Percentiles rank a stretch among this genome's conserved stretches.
These are phyloP conservation scores for Mycena albidolilacea DNA, from an alignment of 768 basidiomycete genomes.

Conservation along the genomic window DNA sequence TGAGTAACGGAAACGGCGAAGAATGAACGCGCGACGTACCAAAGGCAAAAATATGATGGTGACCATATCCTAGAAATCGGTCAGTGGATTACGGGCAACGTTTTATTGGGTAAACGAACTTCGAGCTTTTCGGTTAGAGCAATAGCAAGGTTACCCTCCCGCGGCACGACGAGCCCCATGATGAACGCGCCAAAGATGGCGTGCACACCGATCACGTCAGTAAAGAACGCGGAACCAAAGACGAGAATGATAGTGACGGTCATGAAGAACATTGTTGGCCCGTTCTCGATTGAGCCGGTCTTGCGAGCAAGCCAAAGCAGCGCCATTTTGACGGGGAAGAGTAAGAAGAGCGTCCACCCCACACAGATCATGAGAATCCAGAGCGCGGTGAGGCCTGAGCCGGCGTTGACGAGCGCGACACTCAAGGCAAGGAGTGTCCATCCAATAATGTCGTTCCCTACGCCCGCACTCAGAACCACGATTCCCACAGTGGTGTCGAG, in stretches of 20 bases:
- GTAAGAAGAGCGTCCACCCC: conserved; percentile 84
- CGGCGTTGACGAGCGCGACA: conserved; percentile 93
- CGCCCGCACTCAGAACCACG: conserved; percentile 93
- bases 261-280: conserved; percentile 93
- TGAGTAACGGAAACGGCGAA: neutral
- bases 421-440: conserved; percentile 93
- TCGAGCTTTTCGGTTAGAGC: conserved; percentile 96
- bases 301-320: conserved; percentile 81
- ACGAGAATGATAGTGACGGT: conserved; percentile 84
- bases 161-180: conserved; percentile 85
- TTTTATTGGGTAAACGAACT: too few relatives aligned
- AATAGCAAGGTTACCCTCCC: conserved; percentile 89
- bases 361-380: conserved; percentile 87
- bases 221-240: conserved; percentile 93
- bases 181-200: conserved; percentile 95
- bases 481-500: conserved; percentile 94
- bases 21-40: conserved; percentile 56
- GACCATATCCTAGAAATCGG: conserved; percentile 75
- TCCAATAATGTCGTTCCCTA: conserved; percentile 89
- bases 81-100: too few relatives aligned
- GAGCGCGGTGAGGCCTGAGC: conserved; percentile 85
- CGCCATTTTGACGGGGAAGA: conserved; percentile 73
- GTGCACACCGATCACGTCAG: conserved; percentile 92
- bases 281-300: conserved; percentile 87
- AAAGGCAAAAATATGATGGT: conserved; percentile 91